Evolutionary conservation across 139 green algal genomes (phyloP), one percentile per base, ranked within the genome.

Genomic region (Micractinium sp.): DNA sequence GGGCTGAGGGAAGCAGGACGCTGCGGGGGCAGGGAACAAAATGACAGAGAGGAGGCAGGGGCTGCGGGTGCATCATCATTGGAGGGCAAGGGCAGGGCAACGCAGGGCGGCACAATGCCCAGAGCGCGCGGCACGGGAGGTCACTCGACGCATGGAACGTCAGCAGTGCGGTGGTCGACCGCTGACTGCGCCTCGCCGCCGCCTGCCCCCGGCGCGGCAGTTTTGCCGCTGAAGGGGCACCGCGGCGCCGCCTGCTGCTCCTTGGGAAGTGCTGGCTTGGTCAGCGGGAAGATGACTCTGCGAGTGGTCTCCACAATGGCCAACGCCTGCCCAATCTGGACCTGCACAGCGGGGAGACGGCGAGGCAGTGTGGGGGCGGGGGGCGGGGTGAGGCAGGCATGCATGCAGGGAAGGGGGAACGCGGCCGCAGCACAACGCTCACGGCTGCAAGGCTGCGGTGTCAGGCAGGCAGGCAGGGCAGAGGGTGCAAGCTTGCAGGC

Each of bases 281-380:
- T 85, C 41, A 86, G 81, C 5, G 67, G 83, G 83, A 87, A 87
- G 31, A 87, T 80, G 27, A 80, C 35, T 14, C 83, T 38, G 13
- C 83, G 66, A 1, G 83, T 87, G 33, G 23, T 53, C 67, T 87
- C 83, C 67, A 87, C 83, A n/a, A 87, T 74, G 9, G 25, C 38
- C 38, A 80, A 36, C 2, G 83, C 83, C 38, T 81, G 23, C 25
- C n/a, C 66, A n/a, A 87, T 38, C 27, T 69, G 66, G 13, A 61
- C 7, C 67, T 80, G 66, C 38, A 35, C 33, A 82, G 4, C 2
- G 73, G 25, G 25, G 3, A 76, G 38, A 14, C 1, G 36, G 76
- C 29, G 36, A 18, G 76, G 76, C 36, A 61, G 76, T 16, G 38
- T 13, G 75, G 75, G 16, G 19, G 75, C 33, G 33, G 31, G 35